phyloP scores from a whole-genome alignment of 805 yeast species.

The Candida glaebosa region DNA sequence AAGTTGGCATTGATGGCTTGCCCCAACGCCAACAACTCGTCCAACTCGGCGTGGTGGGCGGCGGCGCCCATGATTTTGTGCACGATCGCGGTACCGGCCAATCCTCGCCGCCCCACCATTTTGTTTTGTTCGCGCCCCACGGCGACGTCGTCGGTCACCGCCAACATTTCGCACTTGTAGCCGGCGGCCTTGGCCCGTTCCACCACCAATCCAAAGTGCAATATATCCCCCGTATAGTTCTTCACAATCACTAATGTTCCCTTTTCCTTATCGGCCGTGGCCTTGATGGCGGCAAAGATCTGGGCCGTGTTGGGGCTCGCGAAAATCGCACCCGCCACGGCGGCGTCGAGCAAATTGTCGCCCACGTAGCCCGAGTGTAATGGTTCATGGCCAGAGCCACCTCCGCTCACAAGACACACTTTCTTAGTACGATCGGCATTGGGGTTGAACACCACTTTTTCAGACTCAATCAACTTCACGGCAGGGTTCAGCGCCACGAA shows the following conservation, averaged over 20 bases:
- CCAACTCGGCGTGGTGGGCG: slow-evolving; percentile 22
- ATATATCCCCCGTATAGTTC: slow-evolving; percentile 91
- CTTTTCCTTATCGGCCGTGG: slow-evolving; percentile 44
- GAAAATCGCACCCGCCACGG: slow-evolving; percentile 87
- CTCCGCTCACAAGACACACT: slow-evolving; percentile 80
- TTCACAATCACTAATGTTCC: slow-evolving; percentile 82
- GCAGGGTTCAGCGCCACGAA: slow-evolving; percentile 54
- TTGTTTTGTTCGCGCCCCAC: slow-evolving; percentile 89
- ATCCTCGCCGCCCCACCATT: slow-evolving; percentile 90
- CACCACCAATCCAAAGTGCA: slow-evolving; percentile 89
- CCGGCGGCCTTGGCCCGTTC: slow-evolving; percentile 85
- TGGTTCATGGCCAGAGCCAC: slow-evolving; percentile 97
- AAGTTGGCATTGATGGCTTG: slow-evolving; percentile 55
- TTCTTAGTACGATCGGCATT: slow-evolving; percentile 41
- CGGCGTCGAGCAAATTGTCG: slow-evolving; percentile 74
- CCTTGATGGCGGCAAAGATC: slow-evolving; percentile 66
- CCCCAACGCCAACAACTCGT: slow-evolving; percentile 53
- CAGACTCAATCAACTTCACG: slow-evolving; percentile 50
- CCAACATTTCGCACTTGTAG: slow-evolving; percentile 63
- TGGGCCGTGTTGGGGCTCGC: slow-evolving; percentile 96
- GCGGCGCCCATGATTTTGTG: slow-evolving; percentile 85
- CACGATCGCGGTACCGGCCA: slow-evolving; percentile 86
- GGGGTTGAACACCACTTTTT: slow-evolving; percentile 51
- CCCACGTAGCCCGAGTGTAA: slow-evolving; percentile 92
- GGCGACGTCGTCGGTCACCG: slow-evolving; percentile 90